These are phyloP conservation scores for Somion occarium DNA, from an alignment of 1,284 basidiomycete genomes.

Conservation along the genomic window DNA sequence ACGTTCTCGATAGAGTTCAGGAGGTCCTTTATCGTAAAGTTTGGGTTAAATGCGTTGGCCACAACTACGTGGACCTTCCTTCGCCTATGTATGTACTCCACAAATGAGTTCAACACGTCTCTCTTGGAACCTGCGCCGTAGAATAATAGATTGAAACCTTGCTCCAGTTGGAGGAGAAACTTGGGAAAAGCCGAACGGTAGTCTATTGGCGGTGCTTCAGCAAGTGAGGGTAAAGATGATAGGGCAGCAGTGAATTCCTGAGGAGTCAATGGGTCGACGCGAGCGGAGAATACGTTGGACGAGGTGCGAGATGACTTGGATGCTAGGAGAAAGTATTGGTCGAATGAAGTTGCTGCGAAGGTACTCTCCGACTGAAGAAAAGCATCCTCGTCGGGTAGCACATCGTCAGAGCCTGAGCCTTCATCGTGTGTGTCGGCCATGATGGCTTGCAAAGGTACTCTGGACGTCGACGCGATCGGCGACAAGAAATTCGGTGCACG, in stretches of 20 bases:
- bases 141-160: constrained; percentile 83
- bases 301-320: constrained; percentile 67
- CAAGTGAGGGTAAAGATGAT: constrained; percentile 36
- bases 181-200: constrained; percentile 45
- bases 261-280: constrained; percentile 61
- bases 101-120: constrained; percentile 68
- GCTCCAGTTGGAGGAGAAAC: constrained; percentile 66
- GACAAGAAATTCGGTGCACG: neutral
- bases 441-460: neutral
- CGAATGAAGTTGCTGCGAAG: constrained; percentile 49
- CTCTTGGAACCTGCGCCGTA: constrained; percentile 89
- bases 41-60: constrained; percentile 76
- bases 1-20: constrained; percentile 62
- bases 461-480: neutral
- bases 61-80: constrained; percentile 66
- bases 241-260: constrained; percentile 57
- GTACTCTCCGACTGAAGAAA: neutral
- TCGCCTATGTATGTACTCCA: constrained; percentile 21
- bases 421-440: constrained; percentile 15
- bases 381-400: constrained; percentile 12
- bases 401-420: constrained; percentile 22
- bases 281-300: constrained; percentile 68
- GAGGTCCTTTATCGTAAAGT: constrained; percentile 66
- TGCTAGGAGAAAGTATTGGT: constrained; percentile 76
- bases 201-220: constrained; percentile 24